A percentile compares a stretch with the other conserved stretches of the same genome.
Conservation (phyloP, 169 alveolate species). For the Eimeria praecox region DNA sequence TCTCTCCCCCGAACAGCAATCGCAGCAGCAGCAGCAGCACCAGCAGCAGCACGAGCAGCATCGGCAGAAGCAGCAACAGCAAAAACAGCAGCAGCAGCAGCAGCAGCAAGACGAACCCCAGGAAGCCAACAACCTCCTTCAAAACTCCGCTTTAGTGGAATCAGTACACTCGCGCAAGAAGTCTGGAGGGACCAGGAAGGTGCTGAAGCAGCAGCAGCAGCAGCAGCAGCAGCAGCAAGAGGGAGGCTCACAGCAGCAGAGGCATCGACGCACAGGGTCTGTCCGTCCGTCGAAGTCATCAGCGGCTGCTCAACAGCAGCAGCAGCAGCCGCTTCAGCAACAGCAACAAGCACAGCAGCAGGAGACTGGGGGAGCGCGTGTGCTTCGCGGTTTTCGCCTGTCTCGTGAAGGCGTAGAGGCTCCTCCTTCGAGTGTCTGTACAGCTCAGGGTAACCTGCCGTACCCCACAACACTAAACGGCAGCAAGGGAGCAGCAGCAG, state of each 20-base stretch:
- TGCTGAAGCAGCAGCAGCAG: constrained; percentile 45
- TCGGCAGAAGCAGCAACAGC: constrained; percentile 18
- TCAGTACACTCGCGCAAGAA: neutral
- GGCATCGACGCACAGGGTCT: neutral
- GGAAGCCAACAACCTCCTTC: neutral
- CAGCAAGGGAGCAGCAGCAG: neutral
- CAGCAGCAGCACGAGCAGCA: constrained; percentile 1
- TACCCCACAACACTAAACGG: too few relatives aligned
- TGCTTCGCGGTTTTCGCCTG: neutral
- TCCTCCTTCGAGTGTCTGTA: neutral
- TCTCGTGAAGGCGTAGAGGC: constrained; percentile 21
- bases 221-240: constrained; percentile 24
- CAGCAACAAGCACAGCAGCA: constrained; percentile 18
- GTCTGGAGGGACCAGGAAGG: constrained; percentile 14
- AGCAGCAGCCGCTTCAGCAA: constrained; percentile 42
- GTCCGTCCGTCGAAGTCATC: neutral
- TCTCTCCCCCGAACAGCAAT: neutral
- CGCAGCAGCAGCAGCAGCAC: neutral
- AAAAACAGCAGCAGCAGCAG: constrained; percentile 41
- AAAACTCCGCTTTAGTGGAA: neutral
- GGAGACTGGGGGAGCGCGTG: neutral
- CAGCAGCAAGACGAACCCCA: neutral
- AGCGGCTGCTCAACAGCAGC: neutral
- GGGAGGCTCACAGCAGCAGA: constrained; percentile 17
- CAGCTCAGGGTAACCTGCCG: too few relatives aligned